A percentile compares a stretch with the other conserved stretches of the same genome.
Evolutionary conservation across 2,329 filamentous ascomycete genomes (phyloP).

Genomic region (Cordyceps cicadae): DNA sequence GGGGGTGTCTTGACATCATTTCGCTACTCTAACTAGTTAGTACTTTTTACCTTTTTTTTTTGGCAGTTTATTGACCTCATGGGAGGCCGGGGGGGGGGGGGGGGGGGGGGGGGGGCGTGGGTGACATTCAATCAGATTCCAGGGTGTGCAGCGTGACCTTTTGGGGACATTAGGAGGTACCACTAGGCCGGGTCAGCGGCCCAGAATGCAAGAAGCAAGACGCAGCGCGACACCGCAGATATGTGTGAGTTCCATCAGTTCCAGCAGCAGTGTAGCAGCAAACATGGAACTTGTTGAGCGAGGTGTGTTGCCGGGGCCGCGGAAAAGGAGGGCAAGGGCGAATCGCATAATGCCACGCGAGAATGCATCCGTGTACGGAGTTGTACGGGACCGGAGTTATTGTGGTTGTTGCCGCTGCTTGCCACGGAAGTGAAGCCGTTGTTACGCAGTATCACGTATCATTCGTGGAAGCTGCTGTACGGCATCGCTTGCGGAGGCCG

Average conservation of each 20-base stretch:
- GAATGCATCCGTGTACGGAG: not conserved
- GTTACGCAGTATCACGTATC: not conserved
- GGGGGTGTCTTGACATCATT: not conserved
- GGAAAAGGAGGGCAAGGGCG: not conserved
- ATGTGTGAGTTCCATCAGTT: not conserved
- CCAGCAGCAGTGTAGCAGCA: not conserved
- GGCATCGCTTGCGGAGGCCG: not conserved
- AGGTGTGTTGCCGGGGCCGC: not conserved
- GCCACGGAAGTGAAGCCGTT: not conserved
- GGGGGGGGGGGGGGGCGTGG: too few relatives aligned
- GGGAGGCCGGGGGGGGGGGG: too few relatives aligned
- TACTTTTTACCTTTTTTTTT: too few relatives aligned
- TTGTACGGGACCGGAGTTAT: not conserved
- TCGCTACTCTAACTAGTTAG: too few relatives aligned
- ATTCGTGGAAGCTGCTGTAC: not conserved
- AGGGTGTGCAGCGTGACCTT: constrained; percentile 1
- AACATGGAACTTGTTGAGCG: not conserved
- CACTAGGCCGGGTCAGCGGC: not conserved
- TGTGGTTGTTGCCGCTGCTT: not conserved
- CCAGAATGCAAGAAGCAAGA: not conserved
- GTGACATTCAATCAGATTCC: not conserved
- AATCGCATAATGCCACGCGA: not conserved
- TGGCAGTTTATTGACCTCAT: not conserved
- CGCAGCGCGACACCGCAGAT: not conserved
- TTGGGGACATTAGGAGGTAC: not conserved